Percentiles rank a stretch among this genome's conserved stretches.
phyloP scores from a whole-genome alignment of 176 grass and related monocot species.

The Avena atlantica region DNA sequence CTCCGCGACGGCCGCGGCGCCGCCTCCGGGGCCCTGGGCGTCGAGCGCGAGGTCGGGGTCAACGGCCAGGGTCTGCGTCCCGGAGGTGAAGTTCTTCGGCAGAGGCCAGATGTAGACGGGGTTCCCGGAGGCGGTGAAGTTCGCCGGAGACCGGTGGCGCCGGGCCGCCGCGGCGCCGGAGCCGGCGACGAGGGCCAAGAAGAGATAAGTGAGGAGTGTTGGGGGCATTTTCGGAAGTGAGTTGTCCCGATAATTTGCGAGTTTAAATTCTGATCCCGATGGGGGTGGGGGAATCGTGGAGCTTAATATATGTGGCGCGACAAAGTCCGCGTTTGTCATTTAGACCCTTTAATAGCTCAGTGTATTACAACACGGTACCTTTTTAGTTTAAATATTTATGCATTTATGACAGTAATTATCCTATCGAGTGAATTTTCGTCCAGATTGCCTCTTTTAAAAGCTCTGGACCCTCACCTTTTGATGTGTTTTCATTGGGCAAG shows the following conservation, averaged over 20 bases:
- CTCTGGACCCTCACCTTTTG: too few species aligned
- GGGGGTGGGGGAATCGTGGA: neutral
- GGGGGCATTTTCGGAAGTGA: constrained; percentile 55
- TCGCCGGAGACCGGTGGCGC: constrained; percentile 26
- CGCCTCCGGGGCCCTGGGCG: constrained; percentile 44
- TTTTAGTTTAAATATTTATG: neutral
- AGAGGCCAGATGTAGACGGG: constrained; percentile 86
- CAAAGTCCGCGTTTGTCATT: neutral
- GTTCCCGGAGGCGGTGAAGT: constrained; percentile 28
- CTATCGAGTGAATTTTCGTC: too few species aligned
- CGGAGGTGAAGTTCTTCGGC: constrained; percentile 59
- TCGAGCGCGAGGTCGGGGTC: constrained; percentile 74
- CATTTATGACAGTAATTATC: too few species aligned
- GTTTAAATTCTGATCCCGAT: constrained; percentile 1
- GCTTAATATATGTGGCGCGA: neutral
- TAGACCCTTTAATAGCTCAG: neutral
- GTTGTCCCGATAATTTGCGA: neutral
- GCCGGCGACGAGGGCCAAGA: constrained; percentile 28
- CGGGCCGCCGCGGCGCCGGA: constrained; percentile 40
- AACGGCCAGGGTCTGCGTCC: constrained; percentile 56
- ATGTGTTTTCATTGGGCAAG: too few species aligned
- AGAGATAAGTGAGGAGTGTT: constrained; percentile 30
- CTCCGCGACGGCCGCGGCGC: constrained; percentile 53
- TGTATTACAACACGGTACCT: neutral
- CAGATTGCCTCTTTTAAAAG: too few species aligned